Evolutionary conservation across 257 asterid species (phyloP).

Genomic region (Striga asiatica): DNA sequence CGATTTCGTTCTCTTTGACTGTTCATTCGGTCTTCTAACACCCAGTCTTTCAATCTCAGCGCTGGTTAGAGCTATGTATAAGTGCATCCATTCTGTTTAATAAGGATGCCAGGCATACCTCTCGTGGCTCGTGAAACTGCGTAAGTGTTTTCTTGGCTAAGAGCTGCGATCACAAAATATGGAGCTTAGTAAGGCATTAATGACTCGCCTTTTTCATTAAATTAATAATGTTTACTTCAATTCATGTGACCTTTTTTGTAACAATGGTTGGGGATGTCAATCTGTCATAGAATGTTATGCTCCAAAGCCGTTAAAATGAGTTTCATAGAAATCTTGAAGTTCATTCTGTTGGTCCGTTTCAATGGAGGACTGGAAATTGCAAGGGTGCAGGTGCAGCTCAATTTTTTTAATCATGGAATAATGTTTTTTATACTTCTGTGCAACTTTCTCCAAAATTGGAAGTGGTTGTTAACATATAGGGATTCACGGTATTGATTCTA

Average conservation of each 20-base stretch:
- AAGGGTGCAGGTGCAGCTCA: constrained; percentile 4
- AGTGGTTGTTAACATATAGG: neutral
- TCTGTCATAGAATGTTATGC: neutral
- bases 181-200: neutral
- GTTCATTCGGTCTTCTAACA: neutral
- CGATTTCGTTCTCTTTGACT: too few relatives aligned
- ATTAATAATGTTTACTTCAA: neutral
- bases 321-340: too few relatives aligned
- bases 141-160: constrained; percentile 33
- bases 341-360: neutral
- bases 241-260: neutral
- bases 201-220: neutral
- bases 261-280: neutral
- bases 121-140: constrained; percentile 76
- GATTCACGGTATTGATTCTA: constrained; percentile 3
- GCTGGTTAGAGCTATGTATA: constrained; percentile 27
- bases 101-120: constrained; percentile 90
- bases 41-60: constrained; percentile 8
- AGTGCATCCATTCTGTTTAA: constrained; percentile 20
- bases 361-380: constrained; percentile 2
- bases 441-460: neutral
- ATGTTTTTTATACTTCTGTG: constrained; percentile 3
- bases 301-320: too few relatives aligned
- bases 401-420: neutral
- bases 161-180: neutral